Evolutionary conservation across 208 protist species (phyloP).

Genomic region (Entamoeba histolytica): DNA sequence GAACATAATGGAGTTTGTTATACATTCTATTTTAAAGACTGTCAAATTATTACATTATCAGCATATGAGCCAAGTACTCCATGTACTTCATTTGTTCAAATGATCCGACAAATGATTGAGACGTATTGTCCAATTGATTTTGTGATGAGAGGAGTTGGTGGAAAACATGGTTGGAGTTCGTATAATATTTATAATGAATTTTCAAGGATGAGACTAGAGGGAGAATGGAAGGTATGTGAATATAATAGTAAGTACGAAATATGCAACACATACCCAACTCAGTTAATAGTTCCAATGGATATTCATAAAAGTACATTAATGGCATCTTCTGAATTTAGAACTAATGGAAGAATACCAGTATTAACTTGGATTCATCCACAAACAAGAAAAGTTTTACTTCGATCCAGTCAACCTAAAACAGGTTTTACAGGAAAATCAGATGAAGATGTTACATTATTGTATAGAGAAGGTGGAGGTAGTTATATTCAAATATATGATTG

Average conservation of each 20-base stretch:
- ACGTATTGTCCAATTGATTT: too few relatives aligned
- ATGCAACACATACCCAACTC: constrained; percentile 37
- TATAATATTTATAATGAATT: too few relatives aligned
- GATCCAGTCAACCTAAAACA: constrained; percentile 33
- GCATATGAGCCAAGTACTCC: too few relatives aligned
- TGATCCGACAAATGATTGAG: too few relatives aligned
- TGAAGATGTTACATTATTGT: neutral
- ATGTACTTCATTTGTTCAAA: too few relatives aligned
- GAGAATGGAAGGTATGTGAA: neutral
- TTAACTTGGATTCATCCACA: constrained; percentile 28
- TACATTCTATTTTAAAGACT: too few relatives aligned
- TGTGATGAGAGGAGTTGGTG: too few relatives aligned
- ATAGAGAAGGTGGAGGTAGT: neutral
- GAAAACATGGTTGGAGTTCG: too few relatives aligned
- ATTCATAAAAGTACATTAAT: constrained; percentile 31
- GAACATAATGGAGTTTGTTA: too few relatives aligned
- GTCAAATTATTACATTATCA: too few relatives aligned
- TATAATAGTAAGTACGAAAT: constrained; percentile 37
- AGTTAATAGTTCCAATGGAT: constrained; percentile 34
- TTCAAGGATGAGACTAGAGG: too few relatives aligned
- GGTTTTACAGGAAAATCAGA: neutral
- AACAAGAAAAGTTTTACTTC: constrained; percentile 18
- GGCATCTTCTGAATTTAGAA: constrained; percentile 29
- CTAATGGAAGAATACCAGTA: constrained; percentile 31
- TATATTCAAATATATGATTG: neutral